These are phyloP conservation scores for Suhomyces canberraensis DNA, from an alignment of 805 yeast species.

Conservation along the genomic window DNA sequence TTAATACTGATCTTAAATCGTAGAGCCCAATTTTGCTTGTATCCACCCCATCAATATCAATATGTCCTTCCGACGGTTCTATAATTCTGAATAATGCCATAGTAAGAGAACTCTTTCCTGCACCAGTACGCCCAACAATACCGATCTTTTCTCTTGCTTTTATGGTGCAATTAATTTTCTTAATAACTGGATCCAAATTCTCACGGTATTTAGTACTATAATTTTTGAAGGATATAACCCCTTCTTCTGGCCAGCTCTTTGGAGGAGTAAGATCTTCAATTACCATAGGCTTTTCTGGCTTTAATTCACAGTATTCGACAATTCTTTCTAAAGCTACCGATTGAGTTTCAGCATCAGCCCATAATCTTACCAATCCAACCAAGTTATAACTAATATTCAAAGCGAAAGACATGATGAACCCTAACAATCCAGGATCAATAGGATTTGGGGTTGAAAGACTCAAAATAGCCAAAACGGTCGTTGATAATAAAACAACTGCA, in stretches of 20 bases:
- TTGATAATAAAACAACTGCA: constrained; percentile 49
- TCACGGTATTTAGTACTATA: constrained; percentile 85
- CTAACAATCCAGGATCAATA: constrained; percentile 57
- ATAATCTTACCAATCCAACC: constrained; percentile 54
- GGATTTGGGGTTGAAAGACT: constrained; percentile 38
- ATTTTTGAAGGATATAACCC: constrained; percentile 61
- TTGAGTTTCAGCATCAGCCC: constrained; percentile 62
- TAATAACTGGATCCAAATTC: constrained; percentile 76
- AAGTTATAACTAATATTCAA: constrained; percentile 52
- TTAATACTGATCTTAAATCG: constrained; percentile 72
- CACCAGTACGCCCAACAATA: constrained; percentile 87
- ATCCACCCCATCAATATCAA: constrained; percentile 69
- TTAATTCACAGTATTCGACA: constrained; percentile 51
- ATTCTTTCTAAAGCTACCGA: constrained; percentile 68
- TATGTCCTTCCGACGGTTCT: constrained; percentile 69
- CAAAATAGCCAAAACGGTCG: constrained; percentile 46
- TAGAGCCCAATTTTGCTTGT: constrained; percentile 67
- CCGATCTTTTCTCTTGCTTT: constrained; percentile 83
- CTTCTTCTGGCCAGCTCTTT: constrained; percentile 67
- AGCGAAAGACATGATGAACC: constrained; percentile 63
- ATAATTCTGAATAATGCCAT: constrained; percentile 81
- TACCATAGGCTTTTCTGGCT: constrained; percentile 45
- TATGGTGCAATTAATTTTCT: constrained; percentile 59
- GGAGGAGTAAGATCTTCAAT: constrained; percentile 36
- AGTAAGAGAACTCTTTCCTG: constrained; percentile 74